Conservation (phyloP, 2,329 filamentous ascomycete species). For the Lasiodiplodia sp. region DNA sequence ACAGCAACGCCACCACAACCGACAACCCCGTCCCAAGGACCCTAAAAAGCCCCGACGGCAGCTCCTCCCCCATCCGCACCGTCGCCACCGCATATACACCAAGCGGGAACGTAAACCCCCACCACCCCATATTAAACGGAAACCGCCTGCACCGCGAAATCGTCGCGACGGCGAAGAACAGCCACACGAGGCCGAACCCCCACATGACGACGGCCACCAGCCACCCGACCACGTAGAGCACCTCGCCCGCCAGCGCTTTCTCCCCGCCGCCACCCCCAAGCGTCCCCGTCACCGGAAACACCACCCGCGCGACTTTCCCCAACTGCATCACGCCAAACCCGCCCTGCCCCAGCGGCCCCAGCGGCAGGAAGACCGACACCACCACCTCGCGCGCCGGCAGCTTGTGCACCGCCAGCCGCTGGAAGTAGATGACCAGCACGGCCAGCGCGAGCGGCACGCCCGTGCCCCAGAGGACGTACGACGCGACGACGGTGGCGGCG, state of each 20-base stretch:
- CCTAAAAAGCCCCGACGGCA: slow-evolving; percentile 59
- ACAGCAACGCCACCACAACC: slow-evolving; percentile 56
- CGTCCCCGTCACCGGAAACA: slow-evolving; percentile 46
- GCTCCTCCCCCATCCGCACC: slow-evolving; percentile 52
- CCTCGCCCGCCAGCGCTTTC: slow-evolving; percentile 46
- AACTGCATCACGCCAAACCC: slow-evolving; percentile 59
- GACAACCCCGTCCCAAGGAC: slow-evolving; percentile 57
- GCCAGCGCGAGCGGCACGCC: slow-evolving; percentile 65
- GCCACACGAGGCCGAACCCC: slow-evolving; percentile 60
- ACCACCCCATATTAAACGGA: slow-evolving; percentile 66
- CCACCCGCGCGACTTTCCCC: slow-evolving; percentile 48
- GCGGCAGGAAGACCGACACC: slow-evolving; percentile 69
- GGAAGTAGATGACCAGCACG: slow-evolving; percentile 70
- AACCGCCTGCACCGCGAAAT: slow-evolving; percentile 48
- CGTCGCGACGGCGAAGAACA: slow-evolving; percentile 56
- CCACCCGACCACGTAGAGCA: slow-evolving; percentile 64
- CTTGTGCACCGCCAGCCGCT: slow-evolving; percentile 68
- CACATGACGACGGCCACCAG: slow-evolving; percentile 59
- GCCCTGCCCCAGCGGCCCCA: slow-evolving; percentile 69
- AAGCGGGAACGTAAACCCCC: slow-evolving; percentile 63
- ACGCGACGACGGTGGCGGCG: slow-evolving; percentile 63
- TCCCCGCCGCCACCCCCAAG: slow-evolving; percentile 38
- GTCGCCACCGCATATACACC: slow-evolving; percentile 59
- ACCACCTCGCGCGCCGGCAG: slow-evolving; percentile 69
- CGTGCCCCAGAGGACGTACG: slow-evolving; percentile 71